Evolutionary conservation across 2,329 filamentous ascomycete species (phyloP).

Genomic region (Byssoonygena ceratinophila): DNA sequence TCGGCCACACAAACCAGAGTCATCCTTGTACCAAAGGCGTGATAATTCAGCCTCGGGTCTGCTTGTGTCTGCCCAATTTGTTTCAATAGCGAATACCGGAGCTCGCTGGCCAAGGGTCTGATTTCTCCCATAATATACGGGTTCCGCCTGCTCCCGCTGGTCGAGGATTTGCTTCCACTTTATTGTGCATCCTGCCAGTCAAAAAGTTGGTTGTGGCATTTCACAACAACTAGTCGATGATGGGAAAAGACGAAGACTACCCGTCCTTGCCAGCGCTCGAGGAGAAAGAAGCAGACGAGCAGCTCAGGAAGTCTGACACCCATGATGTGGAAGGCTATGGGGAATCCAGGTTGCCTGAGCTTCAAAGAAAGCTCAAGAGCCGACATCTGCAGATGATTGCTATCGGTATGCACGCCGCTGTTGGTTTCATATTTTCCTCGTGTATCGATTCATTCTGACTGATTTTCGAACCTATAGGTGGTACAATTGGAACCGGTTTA

Average conservation of each 20-base stretch:
- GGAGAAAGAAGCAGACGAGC: neutral
- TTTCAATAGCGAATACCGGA: neutral
- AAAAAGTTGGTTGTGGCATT: neutral
- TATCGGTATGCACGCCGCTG: constrained; percentile 44
- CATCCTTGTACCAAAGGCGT: neutral
- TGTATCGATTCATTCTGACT: too few species aligned
- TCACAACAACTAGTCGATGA: neutral
- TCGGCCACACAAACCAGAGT: neutral
- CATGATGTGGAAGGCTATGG: constrained; percentile 31
- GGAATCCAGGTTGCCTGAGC: constrained; percentile 49
- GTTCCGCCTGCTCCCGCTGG: neutral
- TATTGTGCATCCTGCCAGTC: too few species aligned
- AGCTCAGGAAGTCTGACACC: neutral
- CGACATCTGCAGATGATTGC: constrained; percentile 97
- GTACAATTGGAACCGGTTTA: constrained; percentile 62
- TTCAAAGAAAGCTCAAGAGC: constrained; percentile 71
- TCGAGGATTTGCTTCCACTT: neutral
- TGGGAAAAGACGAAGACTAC: constrained; percentile 4
- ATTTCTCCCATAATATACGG: neutral
- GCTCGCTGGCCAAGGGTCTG: neutral
- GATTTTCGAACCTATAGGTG: constrained; percentile 30
- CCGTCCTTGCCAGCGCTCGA: neutral
- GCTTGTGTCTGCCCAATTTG: neutral
- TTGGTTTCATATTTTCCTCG: neutral
- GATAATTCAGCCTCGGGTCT: neutral